Base-by-base conservation (phyloP, 495 filamentous ascomycete genomes). In the Cercophora scortea region DNA sequence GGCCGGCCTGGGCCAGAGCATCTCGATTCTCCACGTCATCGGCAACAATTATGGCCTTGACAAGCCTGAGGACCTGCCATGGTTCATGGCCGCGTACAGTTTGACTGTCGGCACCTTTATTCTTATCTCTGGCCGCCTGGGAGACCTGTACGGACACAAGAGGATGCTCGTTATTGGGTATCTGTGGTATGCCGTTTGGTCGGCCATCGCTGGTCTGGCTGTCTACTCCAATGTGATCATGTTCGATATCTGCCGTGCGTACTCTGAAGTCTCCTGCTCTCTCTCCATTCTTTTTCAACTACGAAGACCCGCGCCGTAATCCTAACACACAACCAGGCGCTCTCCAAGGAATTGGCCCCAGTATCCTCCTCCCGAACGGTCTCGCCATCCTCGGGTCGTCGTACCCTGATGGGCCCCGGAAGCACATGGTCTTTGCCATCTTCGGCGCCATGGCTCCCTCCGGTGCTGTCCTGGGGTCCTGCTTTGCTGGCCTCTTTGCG, bases 61-160 rank as follows among this genome's bases (percentile, higher is more conserved):
- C 15, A 59, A 59, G 33, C 57, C 59, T 0, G 68, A 57, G 1
- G 61, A 68, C 36, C 47, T 74, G 11, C 69, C 68, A 42, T 85
- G 82, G 83, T 76, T 78, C 34, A 63, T 80, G 42, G 80, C 80
- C 3, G 75, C 69, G 0, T 85, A 83, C 61, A 72, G 71, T 32
- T 65, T 86, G 41, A 83, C 81, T 0, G 74, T 80, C 16, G 82
- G 82, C 32, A 83, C 81, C 7, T 86, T 86, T 55, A 83, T 86
- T 60, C 66, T 85, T n/a, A 67, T 83, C 19, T 77, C 75, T 9
- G 82, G 82, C 13, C 73, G 81, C 9, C 65, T 81, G 7, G 82
- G 82, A 17, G 82, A 86, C 51, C 54, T 79, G 0, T 79, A 74
- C 55, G 81, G 82, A 13, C 73, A 83, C 57, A 82, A 80, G 50